phyloP scores from a whole-genome alignment of 2,329 filamentous ascomycete genomes.

The Pleurostoma richardsiae region DNA sequence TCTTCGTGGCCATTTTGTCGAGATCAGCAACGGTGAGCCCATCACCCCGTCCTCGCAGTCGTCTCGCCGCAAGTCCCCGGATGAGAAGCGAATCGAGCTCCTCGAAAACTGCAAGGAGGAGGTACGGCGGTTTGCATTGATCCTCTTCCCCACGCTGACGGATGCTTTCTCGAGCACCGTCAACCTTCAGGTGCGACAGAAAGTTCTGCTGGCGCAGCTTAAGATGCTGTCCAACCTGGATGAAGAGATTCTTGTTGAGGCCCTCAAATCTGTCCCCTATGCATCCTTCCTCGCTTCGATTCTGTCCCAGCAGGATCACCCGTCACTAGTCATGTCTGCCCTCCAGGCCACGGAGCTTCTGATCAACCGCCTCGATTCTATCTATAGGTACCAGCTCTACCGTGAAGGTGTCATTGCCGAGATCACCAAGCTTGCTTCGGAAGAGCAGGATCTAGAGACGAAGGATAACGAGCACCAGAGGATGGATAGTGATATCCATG shows the following conservation, averaged over 20 bases:
- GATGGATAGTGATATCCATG: conserved; percentile 17
- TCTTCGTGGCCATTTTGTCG: conserved; percentile 34
- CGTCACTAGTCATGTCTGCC: conserved; percentile 78
- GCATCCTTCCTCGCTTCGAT: conserved; percentile 95
- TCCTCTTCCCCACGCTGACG: conserved; percentile 89
- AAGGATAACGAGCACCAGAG: conserved; percentile 18
- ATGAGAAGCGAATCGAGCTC: conserved; percentile 77
- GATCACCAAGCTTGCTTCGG: conserved; percentile 71
- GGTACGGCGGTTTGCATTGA: conserved; percentile 86
- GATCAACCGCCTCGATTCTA: conserved; percentile 73
- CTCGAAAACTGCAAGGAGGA: conserved; percentile 79
- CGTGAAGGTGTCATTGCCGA: conserved; percentile 93
- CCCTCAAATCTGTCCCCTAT: conserved; percentile 83
- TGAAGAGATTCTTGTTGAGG: conserved; percentile 75
- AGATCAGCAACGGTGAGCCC: conserved; percentile 33
- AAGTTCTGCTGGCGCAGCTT: conserved; percentile 89
- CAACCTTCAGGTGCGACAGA: conserved; percentile 89
- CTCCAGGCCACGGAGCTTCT: conserved; percentile 87
- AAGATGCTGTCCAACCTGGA: conserved; percentile 99
- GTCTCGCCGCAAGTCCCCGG: conserved; percentile 52
- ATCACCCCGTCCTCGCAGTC: conserved; percentile 32
- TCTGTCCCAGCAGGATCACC: conserved; percentile 89
- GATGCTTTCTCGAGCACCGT: conserved; percentile 98
- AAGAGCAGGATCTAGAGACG: conserved; percentile 31
- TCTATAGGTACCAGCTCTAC: conserved; percentile 96